Evolutionary conservation across 1,284 basidiomycete species (phyloP).

Genomic region (Papiliotrema nemorosa): DNA sequence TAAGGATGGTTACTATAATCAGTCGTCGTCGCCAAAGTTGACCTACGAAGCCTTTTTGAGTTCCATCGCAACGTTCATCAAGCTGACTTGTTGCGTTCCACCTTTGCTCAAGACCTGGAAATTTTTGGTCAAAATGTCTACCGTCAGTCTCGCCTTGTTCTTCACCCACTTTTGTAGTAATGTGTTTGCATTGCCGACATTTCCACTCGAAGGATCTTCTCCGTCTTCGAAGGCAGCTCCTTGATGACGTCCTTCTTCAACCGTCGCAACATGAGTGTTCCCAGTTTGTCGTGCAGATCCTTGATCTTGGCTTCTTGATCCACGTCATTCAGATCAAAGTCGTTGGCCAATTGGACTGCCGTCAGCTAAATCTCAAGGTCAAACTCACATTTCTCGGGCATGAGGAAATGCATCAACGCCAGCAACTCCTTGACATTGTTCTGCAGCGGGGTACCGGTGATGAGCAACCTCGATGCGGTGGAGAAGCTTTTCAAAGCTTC

Average conservation of each 20-base stretch:
- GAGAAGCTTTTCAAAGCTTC: conserved; percentile 87
- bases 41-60: conserved; percentile 81
- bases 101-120: conserved; percentile 89
- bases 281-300: conserved; percentile 87
- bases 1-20: conserved; percentile 77
- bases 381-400: conserved; percentile 88
- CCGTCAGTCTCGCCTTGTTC: neutral
- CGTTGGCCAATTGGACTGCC: conserved; percentile 68
- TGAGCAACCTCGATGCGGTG: conserved; percentile 86
- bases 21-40: conserved; percentile 1
- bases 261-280: conserved; percentile 90
- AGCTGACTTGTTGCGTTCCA: conserved; percentile 78
- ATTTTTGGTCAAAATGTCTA: conserved; percentile 92
- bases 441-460: conserved; percentile 96
- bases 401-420: conserved; percentile 96
- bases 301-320: conserved; percentile 95
- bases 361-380: conserved; percentile 8
- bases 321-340: conserved; percentile 88
- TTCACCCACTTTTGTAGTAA: conserved; percentile 78
- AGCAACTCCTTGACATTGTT: conserved; percentile 98
- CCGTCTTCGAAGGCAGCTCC: conserved; percentile 94
- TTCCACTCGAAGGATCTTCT: conserved; percentile 95
- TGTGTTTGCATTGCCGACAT: conserved; percentile 97
- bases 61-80: conserved; percentile 95
- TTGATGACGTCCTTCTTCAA: conserved; percentile 98